Evolutionary conservation across 1,139 yeast genomes (phyloP).

Genomic region (Protomyces macrosporus): DNA sequence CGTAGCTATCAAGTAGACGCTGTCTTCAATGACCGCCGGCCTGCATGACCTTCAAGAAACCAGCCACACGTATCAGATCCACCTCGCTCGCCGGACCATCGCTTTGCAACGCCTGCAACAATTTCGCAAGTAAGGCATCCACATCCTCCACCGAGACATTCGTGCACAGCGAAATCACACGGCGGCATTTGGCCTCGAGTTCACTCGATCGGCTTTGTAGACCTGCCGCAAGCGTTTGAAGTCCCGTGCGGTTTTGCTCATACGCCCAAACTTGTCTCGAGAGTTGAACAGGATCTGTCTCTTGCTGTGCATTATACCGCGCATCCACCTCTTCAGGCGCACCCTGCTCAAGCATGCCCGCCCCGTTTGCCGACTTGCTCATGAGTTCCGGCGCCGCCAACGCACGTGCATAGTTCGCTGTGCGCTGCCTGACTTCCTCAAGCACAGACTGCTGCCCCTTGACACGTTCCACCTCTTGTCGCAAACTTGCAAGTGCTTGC

Average conservation of each 20-base stretch:
- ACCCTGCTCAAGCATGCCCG: background rate
- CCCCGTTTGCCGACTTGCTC: background rate
- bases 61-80: constrained; percentile 49
- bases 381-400: constrained; percentile 31
- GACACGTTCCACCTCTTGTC: constrained; percentile 45
- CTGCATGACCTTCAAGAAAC: constrained; percentile 36
- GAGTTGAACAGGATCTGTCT: constrained; percentile 36
- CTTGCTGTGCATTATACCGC: constrained; percentile 42
- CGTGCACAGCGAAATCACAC: constrained; percentile 85
- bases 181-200: constrained; percentile 76
- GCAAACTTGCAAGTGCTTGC: constrained; percentile 43
- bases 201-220: constrained; percentile 53
- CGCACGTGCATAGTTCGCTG: constrained; percentile 45
- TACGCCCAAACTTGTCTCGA: constrained; percentile 79
- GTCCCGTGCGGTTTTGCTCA: constrained; percentile 53
- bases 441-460: constrained; percentile 47
- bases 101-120: constrained; percentile 85
- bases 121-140: constrained; percentile 75
- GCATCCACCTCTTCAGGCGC: constrained; percentile 45
- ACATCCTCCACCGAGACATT: constrained; percentile 75
- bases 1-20: no score
- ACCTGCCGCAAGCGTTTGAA: constrained; percentile 49
- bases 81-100: constrained; percentile 56
- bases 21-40: background rate
- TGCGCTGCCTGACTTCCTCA: constrained; percentile 54